Evolutionary conservation across 164 flowering plant species (phyloP).

Genomic region (Cinnamomum chago): DNA sequence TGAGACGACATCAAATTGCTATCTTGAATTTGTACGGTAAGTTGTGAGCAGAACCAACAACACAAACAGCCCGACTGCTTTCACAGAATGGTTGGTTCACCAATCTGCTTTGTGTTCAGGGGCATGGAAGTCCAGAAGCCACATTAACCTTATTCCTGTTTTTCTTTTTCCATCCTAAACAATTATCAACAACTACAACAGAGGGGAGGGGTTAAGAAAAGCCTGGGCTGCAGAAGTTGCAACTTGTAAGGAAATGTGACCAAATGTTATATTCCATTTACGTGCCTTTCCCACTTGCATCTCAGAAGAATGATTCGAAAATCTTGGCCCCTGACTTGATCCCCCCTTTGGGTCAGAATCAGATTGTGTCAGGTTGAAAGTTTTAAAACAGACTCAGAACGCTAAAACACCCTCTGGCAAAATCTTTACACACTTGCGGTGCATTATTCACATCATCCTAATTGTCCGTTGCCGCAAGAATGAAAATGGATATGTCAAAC

Average conservation of each 20-base stretch:
- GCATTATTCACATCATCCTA: too few relatives aligned
- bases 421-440: too few relatives aligned
- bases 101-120: background rate
- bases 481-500: too few relatives aligned
- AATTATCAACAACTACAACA: background rate
- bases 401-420: too few relatives aligned
- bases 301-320: too few relatives aligned
- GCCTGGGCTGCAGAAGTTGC: too few relatives aligned
- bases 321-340: too few relatives aligned
- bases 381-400: too few relatives aligned
- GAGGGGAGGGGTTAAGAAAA: background rate
- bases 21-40: background rate
- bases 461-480: too few relatives aligned
- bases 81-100: background rate
- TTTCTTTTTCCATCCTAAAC: background rate
- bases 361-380: too few relatives aligned
- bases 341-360: too few relatives aligned
- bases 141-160: background rate
- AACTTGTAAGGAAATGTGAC: background rate
- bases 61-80: background rate
- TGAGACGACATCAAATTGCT: background rate
- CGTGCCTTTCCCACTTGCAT: background rate
- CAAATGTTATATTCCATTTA: background rate
- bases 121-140: background rate
- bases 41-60: background rate